phyloP scores from a whole-genome alignment of 441 rosid genomes.

The Raphanus hybrid region DNA sequence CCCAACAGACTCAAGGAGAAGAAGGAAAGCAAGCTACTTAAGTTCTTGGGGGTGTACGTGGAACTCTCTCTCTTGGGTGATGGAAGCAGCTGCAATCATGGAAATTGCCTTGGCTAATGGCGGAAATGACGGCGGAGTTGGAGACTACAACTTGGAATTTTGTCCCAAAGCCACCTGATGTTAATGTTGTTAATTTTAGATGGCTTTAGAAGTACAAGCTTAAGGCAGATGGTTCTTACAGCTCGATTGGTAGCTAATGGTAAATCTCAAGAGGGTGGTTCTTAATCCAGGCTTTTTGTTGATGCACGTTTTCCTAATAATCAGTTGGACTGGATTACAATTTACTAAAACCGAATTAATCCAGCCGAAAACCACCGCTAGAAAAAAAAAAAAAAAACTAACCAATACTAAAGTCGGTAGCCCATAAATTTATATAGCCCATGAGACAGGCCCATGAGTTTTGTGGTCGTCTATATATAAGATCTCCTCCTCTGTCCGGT shows the following conservation, averaged over 20 bases:
- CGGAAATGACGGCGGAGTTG: neutral
- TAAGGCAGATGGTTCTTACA: no score
- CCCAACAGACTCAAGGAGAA: constrained; percentile 61
- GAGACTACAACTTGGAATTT: no score
- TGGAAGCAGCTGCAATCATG: constrained; percentile 96
- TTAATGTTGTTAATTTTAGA: no score
- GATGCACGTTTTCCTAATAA: no score
- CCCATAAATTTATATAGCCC: neutral
- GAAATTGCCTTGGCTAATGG: constrained; percentile 94
- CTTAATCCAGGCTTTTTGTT: no score
- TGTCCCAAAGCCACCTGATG: no score
- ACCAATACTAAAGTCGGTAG: neutral
- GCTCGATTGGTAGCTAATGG: neutral
- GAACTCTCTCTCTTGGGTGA: constrained; percentile 97
- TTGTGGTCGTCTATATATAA: neutral
- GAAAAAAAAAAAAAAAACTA: no score
- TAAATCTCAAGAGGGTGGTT: no score
- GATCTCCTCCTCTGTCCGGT: no score
- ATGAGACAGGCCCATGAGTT: neutral
- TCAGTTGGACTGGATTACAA: no score
- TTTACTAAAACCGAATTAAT: no score
- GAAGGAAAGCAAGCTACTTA: constrained; percentile 90
- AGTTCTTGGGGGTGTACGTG: constrained; percentile 96
- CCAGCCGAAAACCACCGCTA: neutral
- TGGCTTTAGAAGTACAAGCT: no score